Percentiles rank a stretch among this genome's conserved stretches.
These are phyloP conservation scores for Sonneratia caseolaris DNA, from an alignment of 345 rosid genomes.

Conservation along the genomic window DNA sequence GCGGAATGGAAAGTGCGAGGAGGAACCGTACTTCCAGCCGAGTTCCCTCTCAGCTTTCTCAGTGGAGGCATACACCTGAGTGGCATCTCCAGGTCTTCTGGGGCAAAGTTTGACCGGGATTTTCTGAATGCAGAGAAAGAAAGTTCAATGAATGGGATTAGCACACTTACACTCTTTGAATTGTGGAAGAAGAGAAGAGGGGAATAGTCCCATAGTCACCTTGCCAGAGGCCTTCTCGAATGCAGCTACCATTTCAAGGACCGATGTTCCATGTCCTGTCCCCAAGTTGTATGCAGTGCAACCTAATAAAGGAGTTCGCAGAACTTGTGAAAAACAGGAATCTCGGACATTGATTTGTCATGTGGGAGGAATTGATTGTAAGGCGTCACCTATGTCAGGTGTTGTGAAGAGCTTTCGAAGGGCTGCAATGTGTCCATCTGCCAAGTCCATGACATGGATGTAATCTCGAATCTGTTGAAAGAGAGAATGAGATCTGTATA, in stretches of 20 bases:
- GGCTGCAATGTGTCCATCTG: slow-evolving; percentile 90
- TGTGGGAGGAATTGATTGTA: background rate
- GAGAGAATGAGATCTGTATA: background rate
- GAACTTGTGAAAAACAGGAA: background rate
- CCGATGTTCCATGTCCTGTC: slow-evolving; percentile 77
- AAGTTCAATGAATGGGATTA: background rate
- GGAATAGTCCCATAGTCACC: slow-evolving; percentile 26
- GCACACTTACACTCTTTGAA: background rate
- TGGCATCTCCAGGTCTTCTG: slow-evolving; percentile 89
- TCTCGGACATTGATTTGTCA: background rate
- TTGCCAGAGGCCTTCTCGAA: slow-evolving; percentile 88
- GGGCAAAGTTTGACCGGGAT: slow-evolving; percentile 72
- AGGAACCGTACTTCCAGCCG: slow-evolving; percentile 70
- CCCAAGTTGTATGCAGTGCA: slow-evolving; percentile 86
- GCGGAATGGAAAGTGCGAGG: background rate
- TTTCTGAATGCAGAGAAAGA: slow-evolving; percentile 37
- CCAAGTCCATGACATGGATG: slow-evolving; percentile 93
- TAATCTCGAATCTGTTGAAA: slow-evolving; percentile 71
- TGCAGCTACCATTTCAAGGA: slow-evolving; percentile 88
- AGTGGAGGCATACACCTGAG: slow-evolving; percentile 73
- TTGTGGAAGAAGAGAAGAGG: background rate
- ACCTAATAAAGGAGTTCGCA: slow-evolving; percentile 17
- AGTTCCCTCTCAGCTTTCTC: slow-evolving; percentile 75
- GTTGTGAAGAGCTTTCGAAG: slow-evolving; percentile 53
- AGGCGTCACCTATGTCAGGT: slow-evolving; percentile 45